Percentiles rank a stretch among this genome's conserved stretches.
These are phyloP conservation scores for Mrakia gelida DNA, from an alignment of 768 basidiomycete genomes.

Conservation along the genomic window DNA sequence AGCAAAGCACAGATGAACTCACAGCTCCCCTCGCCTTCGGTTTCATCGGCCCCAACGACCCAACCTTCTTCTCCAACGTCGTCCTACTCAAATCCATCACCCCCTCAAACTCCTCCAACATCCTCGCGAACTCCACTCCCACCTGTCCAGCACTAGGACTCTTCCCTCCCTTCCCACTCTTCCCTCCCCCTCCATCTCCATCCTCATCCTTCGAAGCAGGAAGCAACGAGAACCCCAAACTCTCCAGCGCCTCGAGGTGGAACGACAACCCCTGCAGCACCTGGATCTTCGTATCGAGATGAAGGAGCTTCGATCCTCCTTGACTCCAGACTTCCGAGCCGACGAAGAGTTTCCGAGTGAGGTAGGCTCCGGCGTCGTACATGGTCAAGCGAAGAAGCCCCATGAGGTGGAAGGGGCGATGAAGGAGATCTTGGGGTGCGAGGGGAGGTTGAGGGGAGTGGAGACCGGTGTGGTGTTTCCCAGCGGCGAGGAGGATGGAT, in stretches of 20 bases:
- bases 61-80: conserved; percentile 17
- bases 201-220: background rate
- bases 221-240: background rate
- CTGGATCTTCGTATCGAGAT: conserved; percentile 15
- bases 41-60: conserved; percentile 9
- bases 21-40: conserved; percentile 13
- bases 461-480: background rate
- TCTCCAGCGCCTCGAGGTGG: conserved; percentile 14
- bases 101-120: conserved; percentile 10
- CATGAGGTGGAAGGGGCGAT: conserved; percentile 9
- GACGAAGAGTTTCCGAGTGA: conserved; percentile 5
- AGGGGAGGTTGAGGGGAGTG: conserved; percentile 11
- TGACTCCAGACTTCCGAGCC: conserved; percentile 8
- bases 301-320: background rate
- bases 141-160: conserved; percentile 3
- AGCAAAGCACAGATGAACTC: background rate
- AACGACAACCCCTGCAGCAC: background rate
- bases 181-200: background rate
- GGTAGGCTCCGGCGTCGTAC: conserved; percentile 13
- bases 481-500: conserved; percentile 3
- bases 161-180: background rate
- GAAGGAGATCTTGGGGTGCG: background rate
- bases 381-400: background rate
- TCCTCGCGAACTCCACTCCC: conserved; percentile 7
- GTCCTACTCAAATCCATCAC: background rate